Base-by-base conservation (phyloP, 371 early-diverging fungal species). In the Mucor irregularis region DNA sequence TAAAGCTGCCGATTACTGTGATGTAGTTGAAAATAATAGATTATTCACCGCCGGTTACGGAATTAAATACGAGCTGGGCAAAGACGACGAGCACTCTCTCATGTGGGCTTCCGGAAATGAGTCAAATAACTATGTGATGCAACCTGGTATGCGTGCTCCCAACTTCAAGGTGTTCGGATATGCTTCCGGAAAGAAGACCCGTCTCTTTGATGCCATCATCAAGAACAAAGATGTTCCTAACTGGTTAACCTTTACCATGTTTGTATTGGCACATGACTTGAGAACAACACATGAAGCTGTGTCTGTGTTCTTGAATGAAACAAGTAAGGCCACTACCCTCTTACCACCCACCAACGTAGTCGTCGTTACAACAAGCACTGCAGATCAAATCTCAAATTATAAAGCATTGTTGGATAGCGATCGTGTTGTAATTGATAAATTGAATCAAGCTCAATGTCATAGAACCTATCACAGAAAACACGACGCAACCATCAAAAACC, bases 371-470 rank as follows among this genome's bases (percentile, higher is more conserved):
- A 74, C 74, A 16, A 67, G 66, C n/a, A 64, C 70, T 1, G 66
- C 65, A 10, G 68, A 67, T 30, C 64, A 56, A 21, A 53, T 73
- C 0, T 56, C 58, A 3, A 14, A 44, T 6, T 58, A 47, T 35
- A 49, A 57, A n/a, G n/a, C 21, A 1, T 22, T 48, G 5, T 11
- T 61, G 10, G 51, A 59, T 17, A 55, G 56, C n/a, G 61, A 72
- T 7, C 24, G 40, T 4, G 49, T 76, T 10, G 56, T 73, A 11
- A 49, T 76, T 16, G 74, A 76, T 43, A 76, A 76, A 21, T 45
- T 76, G 19, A 76, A 76, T 35, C 64, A 65, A 39, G 67, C 73
- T 24, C 77, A 73, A 30, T 73, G 74, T 11, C 77, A 76, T 48
- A 49, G 66, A 49, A 62, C 60, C 0, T 76, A 71, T 50, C 53